A percentile compares a stretch with the other conserved stretches of the same genome.
Conservation (phyloP, 768 basidiomycete species). For the Lactifluus piperatus region DNA sequence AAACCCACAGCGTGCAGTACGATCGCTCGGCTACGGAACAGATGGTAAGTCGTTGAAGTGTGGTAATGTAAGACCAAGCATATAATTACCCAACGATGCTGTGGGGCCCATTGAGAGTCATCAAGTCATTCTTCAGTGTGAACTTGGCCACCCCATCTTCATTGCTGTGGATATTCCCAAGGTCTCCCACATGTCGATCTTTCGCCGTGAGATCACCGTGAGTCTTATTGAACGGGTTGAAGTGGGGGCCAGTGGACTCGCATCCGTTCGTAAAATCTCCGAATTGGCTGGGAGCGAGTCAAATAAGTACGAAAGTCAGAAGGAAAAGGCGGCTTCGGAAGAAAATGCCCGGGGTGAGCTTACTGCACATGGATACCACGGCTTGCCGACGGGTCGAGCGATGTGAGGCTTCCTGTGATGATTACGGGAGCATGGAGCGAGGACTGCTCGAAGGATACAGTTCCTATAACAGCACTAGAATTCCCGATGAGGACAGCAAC, state of each 20-base stretch:
- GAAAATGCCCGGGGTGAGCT: conserved; percentile 21
- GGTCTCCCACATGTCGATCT: conserved; percentile 53
- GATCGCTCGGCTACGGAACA: conserved; percentile 45
- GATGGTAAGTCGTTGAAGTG: not conserved
- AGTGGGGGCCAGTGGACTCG: conserved; percentile 65
- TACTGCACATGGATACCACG: conserved; percentile 82
- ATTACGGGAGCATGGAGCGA: conserved; percentile 42
- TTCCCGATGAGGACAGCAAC: conserved; percentile 54
- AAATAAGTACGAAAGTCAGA: too few relatives aligned
- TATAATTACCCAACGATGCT: conserved; percentile 67
- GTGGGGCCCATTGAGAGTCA: conserved; percentile 58
- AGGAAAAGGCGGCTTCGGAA: too few relatives aligned
- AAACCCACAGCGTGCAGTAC: conserved; percentile 60
- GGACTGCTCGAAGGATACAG: conserved; percentile 55
- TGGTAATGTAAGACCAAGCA: not conserved
- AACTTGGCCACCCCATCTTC: conserved; percentile 33
- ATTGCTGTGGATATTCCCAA: too few relatives aligned
- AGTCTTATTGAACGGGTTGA: conserved; percentile 56
- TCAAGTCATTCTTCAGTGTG: conserved; percentile 46
- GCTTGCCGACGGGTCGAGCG: conserved; percentile 46
- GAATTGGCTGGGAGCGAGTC: conserved; percentile 28
- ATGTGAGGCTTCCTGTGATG: conserved; percentile 52
- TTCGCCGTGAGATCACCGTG: conserved; percentile 56
- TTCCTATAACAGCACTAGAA: conserved; percentile 52
- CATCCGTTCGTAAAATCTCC: conserved; percentile 64